These are phyloP conservation scores for Cylindrotheca closterium DNA, from an alignment of 108 stramenopile species.

Conservation along the genomic window DNA sequence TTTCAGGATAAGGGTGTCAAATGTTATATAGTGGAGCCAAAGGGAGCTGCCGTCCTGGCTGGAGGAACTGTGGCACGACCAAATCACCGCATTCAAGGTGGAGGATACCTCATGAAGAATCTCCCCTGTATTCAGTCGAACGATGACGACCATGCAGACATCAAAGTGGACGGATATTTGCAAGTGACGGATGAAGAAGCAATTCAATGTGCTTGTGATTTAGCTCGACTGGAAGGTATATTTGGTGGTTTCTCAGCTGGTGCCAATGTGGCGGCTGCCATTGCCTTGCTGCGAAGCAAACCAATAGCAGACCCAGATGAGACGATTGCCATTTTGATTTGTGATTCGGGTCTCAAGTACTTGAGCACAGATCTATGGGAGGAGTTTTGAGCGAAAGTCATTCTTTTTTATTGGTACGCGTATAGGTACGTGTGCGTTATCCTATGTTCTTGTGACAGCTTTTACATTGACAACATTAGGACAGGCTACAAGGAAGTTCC, in stretches of 20 bases:
- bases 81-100: constrained; percentile 35
- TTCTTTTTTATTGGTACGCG: too few species aligned
- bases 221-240: constrained; percentile 23
- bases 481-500: too few species aligned
- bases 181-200: constrained; percentile 20
- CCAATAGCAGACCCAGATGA: not conserved
- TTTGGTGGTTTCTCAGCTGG: constrained; percentile 33
- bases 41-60: not conserved
- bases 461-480: too few species aligned
- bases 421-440: too few species aligned
- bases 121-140: not conserved
- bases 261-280: constrained; percentile 25
- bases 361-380: constrained; percentile 30
- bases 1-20: constrained; percentile 19
- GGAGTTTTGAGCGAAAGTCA: too few species aligned
- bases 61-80: constrained; percentile 4
- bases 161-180: constrained; percentile 31
- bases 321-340: constrained; percentile 21
- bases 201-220: constrained; percentile 11
- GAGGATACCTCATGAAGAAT: constrained; percentile 22
- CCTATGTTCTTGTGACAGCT: too few species aligned
- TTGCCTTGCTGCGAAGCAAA: constrained; percentile 3
- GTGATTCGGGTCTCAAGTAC: constrained; percentile 34
- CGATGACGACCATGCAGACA: not conserved
- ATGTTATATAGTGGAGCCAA: constrained; percentile 33